Evolutionary conservation across 202 grass and related monocot genomes (phyloP), one percentile per base, ranked within the genome.

Genomic region (Hordeum pubiflorum): DNA sequence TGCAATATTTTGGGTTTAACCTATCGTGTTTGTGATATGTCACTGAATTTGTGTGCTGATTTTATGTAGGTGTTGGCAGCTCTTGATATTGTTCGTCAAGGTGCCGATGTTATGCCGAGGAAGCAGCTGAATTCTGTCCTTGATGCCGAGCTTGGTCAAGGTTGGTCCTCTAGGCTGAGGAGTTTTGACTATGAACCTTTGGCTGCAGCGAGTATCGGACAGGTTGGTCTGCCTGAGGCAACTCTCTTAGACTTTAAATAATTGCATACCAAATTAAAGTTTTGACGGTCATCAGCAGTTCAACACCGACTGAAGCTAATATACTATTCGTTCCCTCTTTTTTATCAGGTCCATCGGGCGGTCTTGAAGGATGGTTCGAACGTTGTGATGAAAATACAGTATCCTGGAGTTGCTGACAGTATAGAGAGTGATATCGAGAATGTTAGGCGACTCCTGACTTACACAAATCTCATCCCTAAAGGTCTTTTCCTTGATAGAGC

Each of bases 391-490:
- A 98, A 98, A 93, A 94, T 98, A 85, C 95, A 98, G 56, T 94
- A 98, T 75, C 95, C 95, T 64, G 88, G 95, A 26, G 92, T 94
- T 81, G 90, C 95, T 69, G 90, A 98, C 74, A 98, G 92, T 80
- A 98, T 98, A 86, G 95, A 94, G 80, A 98, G 92, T 79, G 95
- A 98, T 81, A 86, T 98, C 3, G 95, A 98, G 79, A 98, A 98
- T 93, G 95, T 94, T 34, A 94, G 86, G 76, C 79, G 84, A 83
- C 89, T 94, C 66, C 55, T 94, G 17, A 81, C 89, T 58, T 98
- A 94, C 64, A 98, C 95, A 78, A 98, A 94, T 76, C 88, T 98
- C 76, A 98, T 98, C 64, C 95, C 92, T 75, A 93, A 98, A 91
- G 95, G 95, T 71, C 95, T 98, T 89, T 98, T 94, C 57, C 92